Evolutionary conservation across 805 yeast genomes (phyloP).

Genomic region (Nakazawaea populi): DNA sequence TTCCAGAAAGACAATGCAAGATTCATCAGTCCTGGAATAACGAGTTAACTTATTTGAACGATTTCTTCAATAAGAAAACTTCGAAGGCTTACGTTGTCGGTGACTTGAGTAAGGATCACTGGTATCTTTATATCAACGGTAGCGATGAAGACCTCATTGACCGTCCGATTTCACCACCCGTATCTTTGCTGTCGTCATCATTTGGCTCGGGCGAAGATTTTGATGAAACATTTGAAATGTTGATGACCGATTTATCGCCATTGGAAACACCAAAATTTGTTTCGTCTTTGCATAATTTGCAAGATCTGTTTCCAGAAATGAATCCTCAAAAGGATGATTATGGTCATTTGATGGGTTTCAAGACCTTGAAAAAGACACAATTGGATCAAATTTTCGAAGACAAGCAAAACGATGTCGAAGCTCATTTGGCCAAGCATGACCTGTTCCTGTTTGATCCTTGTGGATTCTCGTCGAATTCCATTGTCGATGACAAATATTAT

Average conservation of each 20-base stretch:
- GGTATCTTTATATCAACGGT: constrained; percentile 81
- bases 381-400: constrained; percentile 50
- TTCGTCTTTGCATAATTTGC: constrained; percentile 17
- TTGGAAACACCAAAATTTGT: constrained; percentile 51
- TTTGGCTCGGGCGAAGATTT: neutral
- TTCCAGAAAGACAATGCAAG: constrained; percentile 76
- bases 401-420: constrained; percentile 20
- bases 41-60: constrained; percentile 68
- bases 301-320: constrained; percentile 28
- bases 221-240: constrained; percentile 73
- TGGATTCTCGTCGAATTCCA: constrained; percentile 88
- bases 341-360: constrained; percentile 77
- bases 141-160: constrained; percentile 10
- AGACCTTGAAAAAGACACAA: constrained; percentile 57
- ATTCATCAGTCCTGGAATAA: constrained; percentile 82
- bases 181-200: neutral
- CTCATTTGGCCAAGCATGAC: constrained; percentile 49
- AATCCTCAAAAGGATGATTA: constrained; percentile 50
- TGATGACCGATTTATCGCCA: constrained; percentile 81
- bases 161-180: constrained; percentile 7
- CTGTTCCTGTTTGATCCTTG: constrained; percentile 92
- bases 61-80: constrained; percentile 54
- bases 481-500: constrained; percentile 50
- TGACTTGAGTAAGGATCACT: constrained; percentile 72
- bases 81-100: constrained; percentile 74